Evolutionary conservation across 2,329 filamentous ascomycete genomes (phyloP).

Genomic region (Diaporthe caulivora): DNA sequence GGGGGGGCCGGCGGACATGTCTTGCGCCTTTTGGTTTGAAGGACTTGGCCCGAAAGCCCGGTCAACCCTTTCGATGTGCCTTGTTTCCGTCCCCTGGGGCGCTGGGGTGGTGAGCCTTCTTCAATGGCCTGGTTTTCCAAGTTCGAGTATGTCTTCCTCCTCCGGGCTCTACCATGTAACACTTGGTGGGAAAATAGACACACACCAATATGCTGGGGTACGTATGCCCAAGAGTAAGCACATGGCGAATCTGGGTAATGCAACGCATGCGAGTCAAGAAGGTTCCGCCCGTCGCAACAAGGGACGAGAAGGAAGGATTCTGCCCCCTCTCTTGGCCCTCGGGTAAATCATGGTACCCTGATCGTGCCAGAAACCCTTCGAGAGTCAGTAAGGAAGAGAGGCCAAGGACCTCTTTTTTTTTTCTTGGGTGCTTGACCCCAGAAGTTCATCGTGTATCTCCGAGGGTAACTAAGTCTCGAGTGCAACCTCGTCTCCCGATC

Average conservation of each 20-base stretch:
- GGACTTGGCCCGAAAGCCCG: neutral
- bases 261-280: conserved; percentile 7
- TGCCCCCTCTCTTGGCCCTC: neutral
- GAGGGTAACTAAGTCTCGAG: neutral
- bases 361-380: neutral
- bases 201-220: too few species aligned
- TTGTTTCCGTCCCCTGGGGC: neutral
- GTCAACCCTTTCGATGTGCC: too few species aligned
- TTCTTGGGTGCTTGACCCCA: conserved; percentile 8
- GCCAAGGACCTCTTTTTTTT: too few species aligned
- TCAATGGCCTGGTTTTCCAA: too few species aligned
- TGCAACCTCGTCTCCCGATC: conserved; percentile 23
- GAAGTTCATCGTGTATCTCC: neutral
- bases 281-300: neutral
- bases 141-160: neutral
- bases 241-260: neutral
- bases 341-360: neutral
- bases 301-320: neutral
- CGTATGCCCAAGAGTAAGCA: neutral
- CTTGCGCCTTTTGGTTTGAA: neutral
- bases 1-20: neutral
- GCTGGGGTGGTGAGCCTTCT: too few species aligned
- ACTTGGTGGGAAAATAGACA: too few species aligned
- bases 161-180: neutral
- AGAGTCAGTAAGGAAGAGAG: too few species aligned